Conservation (phyloP, 2,329 filamentous ascomycete genomes). For the Talaromyces rugulosus region DNA sequence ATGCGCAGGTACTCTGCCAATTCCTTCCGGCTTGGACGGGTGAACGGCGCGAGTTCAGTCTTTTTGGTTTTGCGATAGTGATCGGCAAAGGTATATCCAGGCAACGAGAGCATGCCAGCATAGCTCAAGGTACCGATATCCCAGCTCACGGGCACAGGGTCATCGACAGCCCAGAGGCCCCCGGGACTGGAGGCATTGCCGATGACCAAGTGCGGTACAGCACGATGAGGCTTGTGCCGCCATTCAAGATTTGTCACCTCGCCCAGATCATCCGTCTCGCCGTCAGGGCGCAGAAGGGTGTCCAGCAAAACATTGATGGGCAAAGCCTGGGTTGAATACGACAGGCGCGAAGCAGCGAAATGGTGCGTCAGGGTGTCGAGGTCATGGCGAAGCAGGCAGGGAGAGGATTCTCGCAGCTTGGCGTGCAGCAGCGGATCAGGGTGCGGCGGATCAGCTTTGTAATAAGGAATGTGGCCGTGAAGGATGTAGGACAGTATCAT, state of each 20-base stretch:
- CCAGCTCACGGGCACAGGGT: slow-evolving; percentile 49
- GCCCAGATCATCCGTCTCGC: slow-evolving; percentile 53
- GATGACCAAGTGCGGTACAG: slow-evolving; percentile 52
- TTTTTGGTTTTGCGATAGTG: slow-evolving; percentile 45
- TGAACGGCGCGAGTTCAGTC: slow-evolving; percentile 46
- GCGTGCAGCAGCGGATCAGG: slow-evolving; percentile 54
- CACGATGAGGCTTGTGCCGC: slow-evolving; percentile 47
- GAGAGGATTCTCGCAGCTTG: slow-evolving; percentile 46
- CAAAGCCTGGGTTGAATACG: slow-evolving; percentile 59
- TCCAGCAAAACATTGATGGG: slow-evolving; percentile 59
- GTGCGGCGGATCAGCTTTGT: slow-evolving; percentile 48
- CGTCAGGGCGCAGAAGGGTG: slow-evolving; percentile 55
- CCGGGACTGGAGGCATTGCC: slow-evolving; percentile 50
- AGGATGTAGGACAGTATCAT: slow-evolving; percentile 61
- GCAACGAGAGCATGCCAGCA: slow-evolving; percentile 58
- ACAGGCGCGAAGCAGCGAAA: slow-evolving; percentile 53
- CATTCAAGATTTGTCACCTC: slow-evolving; percentile 51
- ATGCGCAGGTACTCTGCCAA: slow-evolving; percentile 53
- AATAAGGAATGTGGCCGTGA: slow-evolving; percentile 57
- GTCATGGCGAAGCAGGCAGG: slow-evolving; percentile 46
- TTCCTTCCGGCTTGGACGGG: slow-evolving; percentile 51
- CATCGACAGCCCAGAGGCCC: slow-evolving; percentile 58
- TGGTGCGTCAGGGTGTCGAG: slow-evolving; percentile 51
- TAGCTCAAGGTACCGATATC: slow-evolving; percentile 60
- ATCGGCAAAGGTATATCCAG: slow-evolving; percentile 55